Evolutionary conservation across 1,284 basidiomycete genomes (phyloP).

Genomic region (Taiwanofungus camphoratus): DNA sequence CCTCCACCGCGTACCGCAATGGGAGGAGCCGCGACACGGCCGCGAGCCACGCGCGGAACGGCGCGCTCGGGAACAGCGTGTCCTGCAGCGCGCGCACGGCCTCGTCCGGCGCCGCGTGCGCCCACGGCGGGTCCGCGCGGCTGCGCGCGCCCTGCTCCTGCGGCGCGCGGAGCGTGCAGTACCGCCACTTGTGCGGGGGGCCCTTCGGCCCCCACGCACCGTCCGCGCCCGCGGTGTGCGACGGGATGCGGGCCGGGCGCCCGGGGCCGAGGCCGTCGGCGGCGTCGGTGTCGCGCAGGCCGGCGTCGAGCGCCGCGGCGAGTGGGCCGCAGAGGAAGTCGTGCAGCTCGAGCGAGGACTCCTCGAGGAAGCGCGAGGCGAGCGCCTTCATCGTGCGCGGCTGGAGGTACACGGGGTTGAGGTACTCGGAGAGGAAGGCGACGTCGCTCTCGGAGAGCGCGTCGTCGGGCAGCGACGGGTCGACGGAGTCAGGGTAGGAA

Average conservation of each 20-base stretch:
- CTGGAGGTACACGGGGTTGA: conserved; percentile 90
- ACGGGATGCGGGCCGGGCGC: conserved; percentile 47
- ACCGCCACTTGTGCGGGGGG: conserved; percentile 93
- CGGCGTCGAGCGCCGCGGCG: conserved; percentile 60
- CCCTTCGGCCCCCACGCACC: conserved; percentile 74
- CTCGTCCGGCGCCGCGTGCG: conserved; percentile 46
- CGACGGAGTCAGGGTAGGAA: conserved; percentile 44
- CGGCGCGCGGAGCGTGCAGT: conserved; percentile 53
- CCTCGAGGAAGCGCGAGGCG: conserved; percentile 78
- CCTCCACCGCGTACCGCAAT: conserved; percentile 68
- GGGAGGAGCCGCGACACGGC: conserved; percentile 77
- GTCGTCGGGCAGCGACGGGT: conserved; percentile 43
- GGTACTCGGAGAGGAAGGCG: conserved; percentile 72
- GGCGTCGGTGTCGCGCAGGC: conserved; percentile 61
- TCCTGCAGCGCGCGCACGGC: conserved; percentile 66
- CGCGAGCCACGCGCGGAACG: conserved; percentile 89
- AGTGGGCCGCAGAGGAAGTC: conserved; percentile 73
- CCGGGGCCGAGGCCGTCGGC: conserved; percentile 61
- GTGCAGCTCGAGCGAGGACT: conserved; percentile 89
- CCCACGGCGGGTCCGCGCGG: conserved; percentile 44
- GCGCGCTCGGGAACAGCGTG: conserved; percentile 73
- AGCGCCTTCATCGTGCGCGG: conserved; percentile 78
- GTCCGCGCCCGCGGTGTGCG: conserved; percentile 53
- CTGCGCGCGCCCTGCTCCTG: conserved; percentile 14
- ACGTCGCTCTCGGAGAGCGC: conserved; percentile 57